These are phyloP conservation scores for Penicillium sp. DNA, from an alignment of 2,329 filamentous ascomycete species.

Conservation along the genomic window DNA sequence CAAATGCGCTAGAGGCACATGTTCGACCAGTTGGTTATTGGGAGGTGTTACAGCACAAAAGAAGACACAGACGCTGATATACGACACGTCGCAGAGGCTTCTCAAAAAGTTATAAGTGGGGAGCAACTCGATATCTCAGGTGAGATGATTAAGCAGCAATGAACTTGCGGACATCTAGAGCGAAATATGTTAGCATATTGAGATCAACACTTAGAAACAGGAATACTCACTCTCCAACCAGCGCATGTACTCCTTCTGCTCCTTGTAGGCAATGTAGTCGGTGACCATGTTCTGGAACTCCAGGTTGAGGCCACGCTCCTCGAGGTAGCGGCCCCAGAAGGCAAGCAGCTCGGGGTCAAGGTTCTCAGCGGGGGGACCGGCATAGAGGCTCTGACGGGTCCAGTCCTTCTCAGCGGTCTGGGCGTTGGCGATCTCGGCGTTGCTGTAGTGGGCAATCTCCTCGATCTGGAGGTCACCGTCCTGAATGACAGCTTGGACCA, in stretches of 20 bases:
- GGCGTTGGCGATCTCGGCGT: constrained; percentile 76
- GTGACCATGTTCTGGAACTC: constrained; percentile 87
- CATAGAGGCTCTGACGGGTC: constrained; percentile 77
- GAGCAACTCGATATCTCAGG: neutral
- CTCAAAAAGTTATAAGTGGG: neutral
- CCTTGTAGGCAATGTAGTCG: constrained; percentile 97
- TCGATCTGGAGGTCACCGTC: constrained; percentile 86
- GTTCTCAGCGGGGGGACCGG: constrained; percentile 89
- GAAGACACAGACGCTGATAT: neutral
- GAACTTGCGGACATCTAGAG: constrained; percentile 77
- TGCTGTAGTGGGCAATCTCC: constrained; percentile 85
- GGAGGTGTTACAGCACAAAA: constrained; percentile 7
- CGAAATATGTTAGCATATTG: constrained; percentile 4
- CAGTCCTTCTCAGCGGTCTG: constrained; percentile 77
- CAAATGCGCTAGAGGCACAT: neutral
- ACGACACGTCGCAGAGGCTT: neutral
- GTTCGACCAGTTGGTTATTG: neutral
- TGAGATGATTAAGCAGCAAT: constrained; percentile 65
- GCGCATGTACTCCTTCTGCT: constrained; percentile 92
- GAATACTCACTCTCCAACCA: constrained; percentile 73
- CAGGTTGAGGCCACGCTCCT: constrained; percentile 89
- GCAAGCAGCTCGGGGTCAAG: constrained; percentile 95
- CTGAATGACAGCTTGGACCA: constrained; percentile 83
- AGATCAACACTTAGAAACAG: neutral
- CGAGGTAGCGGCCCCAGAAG: constrained; percentile 88